A percentile compares a stretch with the other conserved stretches of the same genome.
phyloP scores from a whole-genome alignment of 192 early-diverging fungal species.

The Globomyces pollinis-pini region DNA sequence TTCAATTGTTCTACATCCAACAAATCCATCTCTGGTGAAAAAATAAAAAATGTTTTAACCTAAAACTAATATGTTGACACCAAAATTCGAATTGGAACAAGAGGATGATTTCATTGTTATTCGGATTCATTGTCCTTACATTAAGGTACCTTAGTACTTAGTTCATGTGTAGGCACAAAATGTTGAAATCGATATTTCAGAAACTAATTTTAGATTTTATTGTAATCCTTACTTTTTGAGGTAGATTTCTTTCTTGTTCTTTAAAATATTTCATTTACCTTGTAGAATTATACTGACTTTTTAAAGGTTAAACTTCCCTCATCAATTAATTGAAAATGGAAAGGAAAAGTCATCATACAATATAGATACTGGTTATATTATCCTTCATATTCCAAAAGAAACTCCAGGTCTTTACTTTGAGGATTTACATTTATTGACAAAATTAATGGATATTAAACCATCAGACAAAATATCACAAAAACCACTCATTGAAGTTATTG shows the following conservation, averaged over 20 bases:
- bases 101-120: slow-evolving; percentile 69
- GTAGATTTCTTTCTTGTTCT: slow-evolving; percentile 20
- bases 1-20: neutral
- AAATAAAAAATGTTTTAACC: neutral
- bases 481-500: slow-evolving; percentile 60
- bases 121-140: slow-evolving; percentile 70
- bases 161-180: slow-evolving; percentile 45
- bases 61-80: slow-evolving; percentile 90
- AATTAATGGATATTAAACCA: slow-evolving; percentile 55
- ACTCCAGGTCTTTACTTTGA: slow-evolving; percentile 68
- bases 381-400: slow-evolving; percentile 64
- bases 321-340: slow-evolving; percentile 78
- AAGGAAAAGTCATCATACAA: slow-evolving; percentile 72
- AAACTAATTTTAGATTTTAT: slow-evolving; percentile 78
- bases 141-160: slow-evolving; percentile 42
- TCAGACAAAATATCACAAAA: slow-evolving; percentile 22
- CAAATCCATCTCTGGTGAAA: neutral
- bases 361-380: slow-evolving; percentile 56
- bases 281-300: no score
- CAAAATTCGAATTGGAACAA: slow-evolving; percentile 71
- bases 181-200: slow-evolving; percentile 80
- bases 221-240: slow-evolving; percentile 87
- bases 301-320: slow-evolving; percentile 70
- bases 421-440: slow-evolving; percentile 84
- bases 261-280: slow-evolving; percentile 1